Evolutionary conservation across 305 asterid genomes (phyloP).

Genomic region (Fraxinus platypoda): DNA sequence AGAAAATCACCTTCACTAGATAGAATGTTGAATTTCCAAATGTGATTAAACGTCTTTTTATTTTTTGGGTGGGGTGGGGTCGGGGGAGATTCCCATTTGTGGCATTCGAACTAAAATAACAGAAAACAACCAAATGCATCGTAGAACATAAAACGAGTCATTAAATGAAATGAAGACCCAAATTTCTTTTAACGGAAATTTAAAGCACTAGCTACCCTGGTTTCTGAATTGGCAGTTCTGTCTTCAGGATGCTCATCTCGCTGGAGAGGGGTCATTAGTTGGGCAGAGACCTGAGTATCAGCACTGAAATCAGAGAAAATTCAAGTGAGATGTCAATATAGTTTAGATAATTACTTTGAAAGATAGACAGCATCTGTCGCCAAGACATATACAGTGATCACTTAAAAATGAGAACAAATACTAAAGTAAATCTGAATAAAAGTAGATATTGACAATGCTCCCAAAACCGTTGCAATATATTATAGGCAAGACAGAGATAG

Average conservation of each 20-base stretch:
- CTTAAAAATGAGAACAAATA: slow-evolving; percentile 11
- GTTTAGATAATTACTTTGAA: slow-evolving; percentile 2
- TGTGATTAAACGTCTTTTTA: background rate
- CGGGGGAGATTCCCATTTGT: background rate
- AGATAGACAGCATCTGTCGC: slow-evolving; percentile 13
- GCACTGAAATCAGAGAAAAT: slow-evolving; percentile 46
- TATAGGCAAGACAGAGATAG: background rate
- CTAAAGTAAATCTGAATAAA: slow-evolving; percentile 20
- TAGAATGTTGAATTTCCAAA: slow-evolving; percentile 1
- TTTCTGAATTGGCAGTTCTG: slow-evolving; percentile 42
- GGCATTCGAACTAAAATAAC: slow-evolving; percentile 1
- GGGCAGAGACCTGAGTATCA: slow-evolving; percentile 61
- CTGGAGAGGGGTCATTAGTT: slow-evolving; percentile 48
- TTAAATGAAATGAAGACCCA: background rate
- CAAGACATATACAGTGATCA: slow-evolving; percentile 9
- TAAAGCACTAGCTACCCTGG: slow-evolving; percentile 45
- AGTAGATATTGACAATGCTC: slow-evolving; percentile 2
- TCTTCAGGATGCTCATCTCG: slow-evolving; percentile 52
- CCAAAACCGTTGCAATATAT: background rate
- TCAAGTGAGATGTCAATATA: slow-evolving; percentile 17
- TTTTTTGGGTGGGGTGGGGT: background rate
- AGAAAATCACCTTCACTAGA: slow-evolving; percentile 19
- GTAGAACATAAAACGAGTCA: slow-evolving; percentile 4
- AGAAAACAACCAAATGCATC: slow-evolving; percentile 2
- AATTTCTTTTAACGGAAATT: slow-evolving; percentile 12